Base-by-base conservation (phyloP, 1,139 yeast genomes). In the Pichia sp. region DNA sequence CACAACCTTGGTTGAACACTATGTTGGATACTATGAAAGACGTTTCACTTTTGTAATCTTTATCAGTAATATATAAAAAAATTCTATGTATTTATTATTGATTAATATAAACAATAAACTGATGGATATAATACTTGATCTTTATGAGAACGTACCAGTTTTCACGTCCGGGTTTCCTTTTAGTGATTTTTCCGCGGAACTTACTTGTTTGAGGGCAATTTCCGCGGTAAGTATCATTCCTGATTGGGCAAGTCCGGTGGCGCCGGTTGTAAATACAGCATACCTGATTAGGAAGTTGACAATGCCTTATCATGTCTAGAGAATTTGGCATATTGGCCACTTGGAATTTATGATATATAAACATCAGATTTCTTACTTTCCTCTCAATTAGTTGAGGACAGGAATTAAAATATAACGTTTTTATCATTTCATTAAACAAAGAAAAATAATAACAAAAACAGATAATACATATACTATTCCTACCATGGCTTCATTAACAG, bases 1-100 rank as follows among this genome's bases (percentile, higher is more conserved):
- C 76, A 43, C 88, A 83, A 61, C 87, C 89, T 1, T 84, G 94
- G 94, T 83, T 84, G 30, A 78, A 76, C 41, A 34, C 54, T 39
- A 62, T 65, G 66, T 36, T 53, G 30, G 49, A 47, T 11, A 37
- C 50, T 3, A 53, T 46, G 49, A 46, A 46, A 18, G 45, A 45
- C 28, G 18, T 40, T 1, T 28, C 43, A 18, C 9, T 27, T 11
- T 11, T 26, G 32, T 30, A 30, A 30, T 7, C 8, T 7, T 30
- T 30, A 7, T 30, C 6, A 30, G 6, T 6, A 6, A 30, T 30
- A 30, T 30, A 30, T 36, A 10, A 26, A 36, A 36, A 8, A 9
- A 3, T 26, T 3, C 5, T 32, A 8, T 5, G 34, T 32, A 10
- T 32, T 3, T 32, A 32, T 18, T 18, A 18, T 18, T 18, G 18